A percentile compares a stretch with the other conserved stretches of the same genome.
phyloP scores from a whole-genome alignment of 768 basidiomycete species.

The Boletus speciosus region DNA sequence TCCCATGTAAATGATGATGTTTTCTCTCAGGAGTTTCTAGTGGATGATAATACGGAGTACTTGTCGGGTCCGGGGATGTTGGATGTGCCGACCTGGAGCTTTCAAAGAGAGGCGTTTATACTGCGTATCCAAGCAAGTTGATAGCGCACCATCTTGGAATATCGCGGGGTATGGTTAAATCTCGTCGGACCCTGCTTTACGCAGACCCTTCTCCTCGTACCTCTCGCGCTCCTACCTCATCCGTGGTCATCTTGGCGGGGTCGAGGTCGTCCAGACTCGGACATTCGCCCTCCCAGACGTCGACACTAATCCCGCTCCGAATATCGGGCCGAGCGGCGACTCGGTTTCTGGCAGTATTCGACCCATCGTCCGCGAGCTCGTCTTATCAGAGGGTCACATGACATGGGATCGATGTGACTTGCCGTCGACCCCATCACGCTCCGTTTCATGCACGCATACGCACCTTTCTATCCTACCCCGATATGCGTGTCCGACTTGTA shows the following conservation, averaged over 20 bases:
- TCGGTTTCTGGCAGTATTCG: neutral
- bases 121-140: slow-evolving; percentile 9
- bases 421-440: slow-evolving; percentile 11
- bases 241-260: neutral
- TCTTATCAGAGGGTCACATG: neutral
- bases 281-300: slow-evolving; percentile 18
- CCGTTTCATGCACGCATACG: slow-evolving; percentile 19
- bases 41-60: slow-evolving; percentile 15
- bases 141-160: slow-evolving; percentile 5
- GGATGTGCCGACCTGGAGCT: slow-evolving; percentile 12
- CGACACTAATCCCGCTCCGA: neutral
- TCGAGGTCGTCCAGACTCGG: slow-evolving; percentile 17
- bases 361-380: slow-evolving; percentile 7
- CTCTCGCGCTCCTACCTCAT: slow-evolving; percentile 14
- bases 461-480: neutral
- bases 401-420: slow-evolving; percentile 9
- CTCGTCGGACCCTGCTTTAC: slow-evolving; percentile 16
- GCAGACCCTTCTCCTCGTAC: slow-evolving; percentile 14
- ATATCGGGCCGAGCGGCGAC: neutral
- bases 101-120: slow-evolving; percentile 12
- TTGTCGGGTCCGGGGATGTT: slow-evolving; percentile 9
- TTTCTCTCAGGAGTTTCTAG: slow-evolving; percentile 11
- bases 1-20: neutral
- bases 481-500: slow-evolving; percentile 2
- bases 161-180: slow-evolving; percentile 14